Evolutionary conservation across 331 rosid species (phyloP).

Genomic region (Acacia pycnantha): DNA sequence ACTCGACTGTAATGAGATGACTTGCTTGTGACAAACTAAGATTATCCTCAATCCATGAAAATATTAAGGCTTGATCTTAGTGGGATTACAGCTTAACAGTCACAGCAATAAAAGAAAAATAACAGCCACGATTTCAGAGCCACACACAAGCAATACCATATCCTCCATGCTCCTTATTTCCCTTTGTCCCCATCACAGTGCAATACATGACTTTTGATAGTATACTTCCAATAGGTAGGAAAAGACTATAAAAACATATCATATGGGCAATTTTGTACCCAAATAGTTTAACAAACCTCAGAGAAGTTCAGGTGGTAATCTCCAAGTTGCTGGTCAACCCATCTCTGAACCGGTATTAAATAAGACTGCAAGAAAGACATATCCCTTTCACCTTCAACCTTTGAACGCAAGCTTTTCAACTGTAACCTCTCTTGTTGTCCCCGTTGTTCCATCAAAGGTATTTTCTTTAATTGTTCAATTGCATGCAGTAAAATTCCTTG

Average conservation of each 20-base stretch:
- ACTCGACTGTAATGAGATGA: neutral
- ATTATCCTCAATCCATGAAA: neutral
- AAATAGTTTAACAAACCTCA: constrained; percentile 65
- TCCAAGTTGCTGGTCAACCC: constrained; percentile 91
- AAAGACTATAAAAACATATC: constrained; percentile 20
- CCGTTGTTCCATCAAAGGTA: constrained; percentile 95
- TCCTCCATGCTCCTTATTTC: neutral
- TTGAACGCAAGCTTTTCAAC: constrained; percentile 73
- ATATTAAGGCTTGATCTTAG: neutral
- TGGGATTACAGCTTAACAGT: neutral
- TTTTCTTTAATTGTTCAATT: constrained; percentile 84
- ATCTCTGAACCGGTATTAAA: constrained; percentile 76
- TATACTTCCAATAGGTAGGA: constrained; percentile 5
- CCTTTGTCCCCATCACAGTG: neutral
- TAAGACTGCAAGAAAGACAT: constrained; percentile 81
- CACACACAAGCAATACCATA: neutral
- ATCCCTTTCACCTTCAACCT: constrained; percentile 65
- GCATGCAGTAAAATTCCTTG: constrained; percentile 81
- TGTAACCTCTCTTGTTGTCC: constrained; percentile 94
- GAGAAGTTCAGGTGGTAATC: constrained; percentile 86
- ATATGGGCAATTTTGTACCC: constrained; percentile 21
- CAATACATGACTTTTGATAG: neutral
- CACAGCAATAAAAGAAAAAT: neutral
- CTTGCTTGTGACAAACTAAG: neutral
- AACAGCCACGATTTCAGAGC: neutral